Base-by-base conservation (phyloP, 2,329 filamentous ascomycete genomes). In the Phyllosticta capitalensis region DNA sequence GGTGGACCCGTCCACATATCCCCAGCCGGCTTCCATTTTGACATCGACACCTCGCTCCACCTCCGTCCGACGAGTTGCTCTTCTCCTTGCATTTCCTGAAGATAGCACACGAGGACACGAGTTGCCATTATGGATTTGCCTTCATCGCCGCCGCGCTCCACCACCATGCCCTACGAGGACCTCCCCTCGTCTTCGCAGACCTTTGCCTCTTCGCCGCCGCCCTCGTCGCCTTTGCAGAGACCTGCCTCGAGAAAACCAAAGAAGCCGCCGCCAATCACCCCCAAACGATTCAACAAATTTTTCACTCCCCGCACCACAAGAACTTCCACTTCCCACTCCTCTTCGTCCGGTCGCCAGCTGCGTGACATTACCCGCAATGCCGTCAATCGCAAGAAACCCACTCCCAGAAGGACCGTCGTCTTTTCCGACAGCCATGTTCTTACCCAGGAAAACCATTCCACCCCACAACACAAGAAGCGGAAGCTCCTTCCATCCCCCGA, bases 231-330 rank as follows among this genome's bases (percentile, higher is more conserved):
- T 22, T 61, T 63, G 33, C 66, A 65, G 28, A 65, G 64, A 38
- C 64, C 20, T 22, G 48, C 7, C 24, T 30, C 17, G 51, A 21
- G 68, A 54, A 79, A 78, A 64, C 72, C 70, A 45, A 77, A 71
- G 63, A 76, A 74, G 61, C 74, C 76, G 30, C 78, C 78, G 5
- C 78, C 77, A 26, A 77, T 80, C 63, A 80, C 78, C 0, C 78
- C 78, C 6, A 78, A 78, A 65, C 73, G 78, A 60, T 79, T 80
- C 68, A 78, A 68, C 54, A 74, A 75, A 62, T 80, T 80, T 69
- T 80, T 80, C 68, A 78, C 76, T 12, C 78, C 78, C 10, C 70
- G 76, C 53, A 60, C 58, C 17, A 56, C 58, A 20, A 48, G 54
- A 28, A 60, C 21, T 50, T 49, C 22, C 50, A 60, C 54, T 9